These are phyloP conservation scores for Vicia sativa DNA, from an alignment of 306 rosid genomes.

Conservation along the genomic window DNA sequence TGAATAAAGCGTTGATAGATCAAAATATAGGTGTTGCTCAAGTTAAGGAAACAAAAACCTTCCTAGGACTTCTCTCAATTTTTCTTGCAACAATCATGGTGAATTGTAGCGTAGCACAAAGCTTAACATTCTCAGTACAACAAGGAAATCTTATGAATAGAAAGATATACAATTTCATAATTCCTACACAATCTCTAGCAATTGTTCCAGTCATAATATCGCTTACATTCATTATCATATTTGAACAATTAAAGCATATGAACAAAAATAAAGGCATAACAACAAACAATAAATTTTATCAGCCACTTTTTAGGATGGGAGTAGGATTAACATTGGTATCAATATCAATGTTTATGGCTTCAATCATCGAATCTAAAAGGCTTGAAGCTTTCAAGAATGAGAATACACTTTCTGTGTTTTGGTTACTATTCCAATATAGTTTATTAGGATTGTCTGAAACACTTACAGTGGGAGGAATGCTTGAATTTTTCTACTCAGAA, in stretches of 20 bases:
- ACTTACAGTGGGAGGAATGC: conserved; percentile 49
- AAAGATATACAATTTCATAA: conserved; percentile 34
- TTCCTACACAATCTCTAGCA: conserved; percentile 41
- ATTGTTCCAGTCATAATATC: conserved; percentile 36
- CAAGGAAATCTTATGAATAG: conserved; percentile 49
- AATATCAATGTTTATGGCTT: conserved; percentile 30
- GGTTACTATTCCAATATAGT: conserved; percentile 41
- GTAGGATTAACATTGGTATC: conserved; percentile 45
- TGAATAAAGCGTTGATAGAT: conserved; percentile 39
- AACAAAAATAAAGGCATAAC: neutral
- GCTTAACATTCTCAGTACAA: conserved; percentile 45
- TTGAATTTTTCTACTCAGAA: conserved; percentile 52
- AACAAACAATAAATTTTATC: neutral
- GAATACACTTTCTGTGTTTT: conserved; percentile 39
- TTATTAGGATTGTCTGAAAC: conserved; percentile 44
- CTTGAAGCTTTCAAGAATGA: conserved; percentile 31
- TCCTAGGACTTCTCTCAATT: conserved; percentile 42
- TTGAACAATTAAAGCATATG: conserved; percentile 26
- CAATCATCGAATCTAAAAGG: conserved; percentile 43
- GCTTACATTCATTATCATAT: conserved; percentile 34
- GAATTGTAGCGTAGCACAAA: conserved; percentile 47
- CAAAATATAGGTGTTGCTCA: conserved; percentile 15
- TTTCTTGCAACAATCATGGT: conserved; percentile 49
- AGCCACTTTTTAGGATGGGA: conserved; percentile 42
- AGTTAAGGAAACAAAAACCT: conserved; percentile 50